phyloP scores from a whole-genome alignment of 1,139 yeast species.

The Suhomyces taliae region DNA sequence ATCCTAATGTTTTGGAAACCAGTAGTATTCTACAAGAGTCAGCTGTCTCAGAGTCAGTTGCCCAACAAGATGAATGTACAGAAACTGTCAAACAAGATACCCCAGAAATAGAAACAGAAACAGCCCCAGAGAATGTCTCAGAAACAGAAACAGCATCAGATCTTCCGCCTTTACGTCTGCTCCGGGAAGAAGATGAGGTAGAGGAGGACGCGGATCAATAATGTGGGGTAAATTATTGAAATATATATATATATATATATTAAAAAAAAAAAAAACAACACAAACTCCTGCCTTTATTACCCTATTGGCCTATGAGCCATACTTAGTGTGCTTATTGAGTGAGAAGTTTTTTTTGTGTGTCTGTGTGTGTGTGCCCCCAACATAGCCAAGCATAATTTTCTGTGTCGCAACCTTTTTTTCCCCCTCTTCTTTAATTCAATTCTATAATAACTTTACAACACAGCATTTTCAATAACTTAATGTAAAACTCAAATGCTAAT shows the following conservation, averaged over 20 bases:
- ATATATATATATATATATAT: too few species aligned
- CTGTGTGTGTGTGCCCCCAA: too few species aligned
- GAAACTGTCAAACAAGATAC: not conserved
- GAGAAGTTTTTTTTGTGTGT: too few species aligned
- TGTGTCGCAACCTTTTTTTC: not conserved
- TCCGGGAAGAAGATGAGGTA: not conserved
- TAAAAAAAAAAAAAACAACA: too few species aligned
- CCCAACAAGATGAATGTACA: not conserved
- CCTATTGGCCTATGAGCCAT: too few species aligned
- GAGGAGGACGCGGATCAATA: not conserved
- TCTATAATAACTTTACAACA: not conserved
- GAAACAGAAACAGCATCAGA: constrained; percentile 1
- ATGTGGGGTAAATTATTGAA: not conserved
- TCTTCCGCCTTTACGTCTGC: not conserved
- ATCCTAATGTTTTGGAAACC: constrained; percentile 1
- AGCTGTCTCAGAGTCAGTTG: not conserved
- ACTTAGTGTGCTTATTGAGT: too few species aligned
- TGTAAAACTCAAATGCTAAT: too few species aligned
- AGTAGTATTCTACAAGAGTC: constrained; percentile 1
- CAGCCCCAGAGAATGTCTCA: not conserved
- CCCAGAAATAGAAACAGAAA: not conserved
- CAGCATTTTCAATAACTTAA: too few species aligned
- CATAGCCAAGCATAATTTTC: too few species aligned
- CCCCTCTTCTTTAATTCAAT: not conserved
- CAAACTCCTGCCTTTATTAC: too few species aligned